phyloP scores from a whole-genome alignment of 2,329 filamentous ascomycete genomes.

The Trichoderma atroviride region DNA sequence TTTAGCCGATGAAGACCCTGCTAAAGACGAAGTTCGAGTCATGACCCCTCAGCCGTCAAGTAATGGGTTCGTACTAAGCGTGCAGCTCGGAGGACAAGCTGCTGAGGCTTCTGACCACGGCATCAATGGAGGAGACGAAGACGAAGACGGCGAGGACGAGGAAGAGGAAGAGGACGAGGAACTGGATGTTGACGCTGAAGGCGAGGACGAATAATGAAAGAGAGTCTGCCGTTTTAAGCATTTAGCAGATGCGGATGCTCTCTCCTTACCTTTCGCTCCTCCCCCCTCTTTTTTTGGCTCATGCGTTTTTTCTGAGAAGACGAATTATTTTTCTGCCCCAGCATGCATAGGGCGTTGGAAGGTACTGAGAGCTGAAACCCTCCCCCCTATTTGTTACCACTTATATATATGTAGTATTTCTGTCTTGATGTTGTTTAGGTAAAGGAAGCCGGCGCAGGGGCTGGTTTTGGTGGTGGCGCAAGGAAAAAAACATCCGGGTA shows the following conservation, averaged over 20 bases:
- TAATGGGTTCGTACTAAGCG: constrained; percentile 31
- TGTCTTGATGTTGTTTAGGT: neutral
- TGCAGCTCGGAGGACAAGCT: constrained; percentile 29
- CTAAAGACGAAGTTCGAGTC: constrained; percentile 41
- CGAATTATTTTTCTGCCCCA: neutral
- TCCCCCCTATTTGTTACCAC: neutral
- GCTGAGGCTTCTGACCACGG: neutral
- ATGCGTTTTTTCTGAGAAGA: neutral
- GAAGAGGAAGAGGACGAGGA: neutral
- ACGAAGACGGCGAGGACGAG: constrained; percentile 13
- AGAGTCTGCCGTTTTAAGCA: constrained; percentile 32
- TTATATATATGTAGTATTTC: neutral
- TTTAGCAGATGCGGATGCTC: constrained; percentile 25
- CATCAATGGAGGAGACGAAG: neutral
- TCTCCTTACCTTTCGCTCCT: neutral
- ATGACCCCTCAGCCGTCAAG: constrained; percentile 34
- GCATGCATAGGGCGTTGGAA: constrained; percentile 11
- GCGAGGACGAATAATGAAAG: constrained; percentile 38
- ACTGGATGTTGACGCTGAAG: constrained; percentile 40
- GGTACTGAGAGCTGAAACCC: neutral
- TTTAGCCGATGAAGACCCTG: constrained; percentile 33
- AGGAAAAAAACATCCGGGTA: constrained; percentile 9
- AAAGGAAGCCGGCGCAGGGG: constrained; percentile 28
- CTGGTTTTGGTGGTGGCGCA: constrained; percentile 32
- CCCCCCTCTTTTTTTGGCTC: neutral